Evolutionary conservation across 805 yeast species (phyloP).

Genomic region (Starmerella bombicola): DNA sequence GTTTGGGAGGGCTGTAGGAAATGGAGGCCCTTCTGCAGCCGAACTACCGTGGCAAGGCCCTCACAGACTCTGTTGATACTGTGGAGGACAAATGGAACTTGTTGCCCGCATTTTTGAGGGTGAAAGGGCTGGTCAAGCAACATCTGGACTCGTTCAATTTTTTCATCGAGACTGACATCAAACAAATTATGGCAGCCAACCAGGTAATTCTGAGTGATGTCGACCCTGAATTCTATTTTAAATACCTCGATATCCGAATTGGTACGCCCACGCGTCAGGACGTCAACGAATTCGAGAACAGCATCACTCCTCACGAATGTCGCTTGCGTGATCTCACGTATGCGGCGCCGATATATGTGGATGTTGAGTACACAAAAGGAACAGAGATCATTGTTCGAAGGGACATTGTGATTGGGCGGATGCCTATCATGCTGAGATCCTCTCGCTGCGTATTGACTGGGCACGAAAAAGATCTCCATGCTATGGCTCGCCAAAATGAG

Average conservation of each 20-base stretch:
- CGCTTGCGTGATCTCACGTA: conserved; percentile 86
- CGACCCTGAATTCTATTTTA: conserved; percentile 91
- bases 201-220: conserved; percentile 83
- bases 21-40: conserved; percentile 57
- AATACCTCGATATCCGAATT: conserved; percentile 83
- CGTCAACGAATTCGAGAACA: conserved; percentile 25
- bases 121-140: conserved; percentile 92
- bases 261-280: conserved; percentile 42
- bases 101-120: conserved; percentile 87
- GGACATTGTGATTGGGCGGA: conserved; percentile 88
- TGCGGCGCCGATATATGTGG: conserved; percentile 90
- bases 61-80: conserved; percentile 79
- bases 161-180: conserved; percentile 85
- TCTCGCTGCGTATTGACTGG: conserved; percentile 81
- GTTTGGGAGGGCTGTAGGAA: no score
- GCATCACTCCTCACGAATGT: conserved; percentile 75
- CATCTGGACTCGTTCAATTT: conserved; percentile 97
- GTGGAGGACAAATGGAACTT: conserved; percentile 96
- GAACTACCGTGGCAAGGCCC: conserved; percentile 67
- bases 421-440: conserved; percentile 97
- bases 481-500: conserved; percentile 78
- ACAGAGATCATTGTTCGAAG: conserved; percentile 78
- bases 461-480: conserved; percentile 38
- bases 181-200: conserved; percentile 85
- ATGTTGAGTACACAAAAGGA: conserved; percentile 94